Conservation (phyloP, 2,329 filamentous ascomycete genomes). For the Alternaria gaisen region DNA sequence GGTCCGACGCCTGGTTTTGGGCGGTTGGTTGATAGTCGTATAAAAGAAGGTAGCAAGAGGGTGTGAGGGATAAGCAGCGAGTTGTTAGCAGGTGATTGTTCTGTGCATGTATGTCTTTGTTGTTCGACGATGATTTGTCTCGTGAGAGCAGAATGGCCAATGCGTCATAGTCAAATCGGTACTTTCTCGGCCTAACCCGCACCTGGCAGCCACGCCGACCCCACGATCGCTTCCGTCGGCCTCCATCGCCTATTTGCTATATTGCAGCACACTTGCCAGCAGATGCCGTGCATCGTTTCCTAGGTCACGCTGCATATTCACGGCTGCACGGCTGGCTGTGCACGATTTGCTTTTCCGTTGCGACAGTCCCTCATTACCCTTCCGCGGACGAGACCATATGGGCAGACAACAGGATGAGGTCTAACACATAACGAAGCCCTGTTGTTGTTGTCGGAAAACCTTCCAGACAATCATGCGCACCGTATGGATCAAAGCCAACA, state of each 20-base stretch:
- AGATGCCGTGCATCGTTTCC: slow-evolving; percentile 2
- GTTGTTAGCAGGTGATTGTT: slow-evolving; percentile 28
- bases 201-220: slow-evolving; percentile 17
- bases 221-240: slow-evolving; percentile 24
- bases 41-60: slow-evolving; percentile 15
- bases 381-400: slow-evolving; percentile 2
- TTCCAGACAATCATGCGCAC: neutral
- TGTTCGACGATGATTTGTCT: slow-evolving; percentile 47
- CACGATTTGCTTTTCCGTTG: neutral
- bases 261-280: slow-evolving; percentile 6
- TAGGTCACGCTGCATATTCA: slow-evolving; percentile 20
- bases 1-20: slow-evolving; percentile 9
- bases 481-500: neutral
- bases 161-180: slow-evolving; percentile 37
- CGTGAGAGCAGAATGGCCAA: slow-evolving; percentile 23
- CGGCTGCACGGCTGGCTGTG: slow-evolving; percentile 2
- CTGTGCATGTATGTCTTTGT: slow-evolving; percentile 48
- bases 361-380: neutral
- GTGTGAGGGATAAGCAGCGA: slow-evolving; percentile 27
- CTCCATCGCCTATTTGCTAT: slow-evolving; percentile 20
- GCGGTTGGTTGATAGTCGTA: slow-evolving; percentile 12
- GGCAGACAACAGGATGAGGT: neutral
- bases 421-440: neutral
- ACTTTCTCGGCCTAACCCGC: slow-evolving; percentile 19
- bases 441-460: neutral